Conservation (phyloP, 257 asterid species). For the Apocynum venetum region DNA sequence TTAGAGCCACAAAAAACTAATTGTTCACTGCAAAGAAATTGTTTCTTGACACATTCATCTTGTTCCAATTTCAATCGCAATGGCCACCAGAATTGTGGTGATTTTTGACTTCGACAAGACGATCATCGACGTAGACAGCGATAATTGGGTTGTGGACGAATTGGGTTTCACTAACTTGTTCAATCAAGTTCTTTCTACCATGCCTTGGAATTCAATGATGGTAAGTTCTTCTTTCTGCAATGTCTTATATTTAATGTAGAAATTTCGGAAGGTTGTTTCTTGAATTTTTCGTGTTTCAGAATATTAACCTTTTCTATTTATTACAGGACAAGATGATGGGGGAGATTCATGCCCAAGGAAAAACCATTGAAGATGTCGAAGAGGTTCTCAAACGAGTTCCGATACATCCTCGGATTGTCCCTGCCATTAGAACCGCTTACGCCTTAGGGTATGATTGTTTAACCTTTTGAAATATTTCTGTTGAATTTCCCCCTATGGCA, state of each 20-base stretch:
- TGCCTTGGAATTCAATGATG: constrained; percentile 46
- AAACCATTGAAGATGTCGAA: constrained; percentile 33
- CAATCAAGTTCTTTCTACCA: constrained; percentile 33
- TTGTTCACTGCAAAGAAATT: neutral
- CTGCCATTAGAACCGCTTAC: constrained; percentile 38
- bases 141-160: constrained; percentile 46
- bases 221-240: constrained; percentile 5
- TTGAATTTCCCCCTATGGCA: neutral
- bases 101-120: constrained; percentile 46
- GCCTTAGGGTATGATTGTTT: constrained; percentile 35
- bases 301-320: neutral
- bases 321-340: constrained; percentile 40
- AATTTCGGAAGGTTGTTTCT: neutral
- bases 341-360: constrained; percentile 36
- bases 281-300: no score
- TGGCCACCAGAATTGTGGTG: constrained; percentile 33
- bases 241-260: neutral
- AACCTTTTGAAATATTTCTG: neutral
- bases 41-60: neutral
- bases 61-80: neutral
- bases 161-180: constrained; percentile 32
- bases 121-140: constrained; percentile 37
- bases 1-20: neutral
- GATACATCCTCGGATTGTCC: constrained; percentile 35
- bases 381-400: constrained; percentile 36